Percentiles rank a stretch among this genome's conserved stretches.
Conservation (phyloP, 768 basidiomycete genomes). For the Pulveroboletus frians region DNA sequence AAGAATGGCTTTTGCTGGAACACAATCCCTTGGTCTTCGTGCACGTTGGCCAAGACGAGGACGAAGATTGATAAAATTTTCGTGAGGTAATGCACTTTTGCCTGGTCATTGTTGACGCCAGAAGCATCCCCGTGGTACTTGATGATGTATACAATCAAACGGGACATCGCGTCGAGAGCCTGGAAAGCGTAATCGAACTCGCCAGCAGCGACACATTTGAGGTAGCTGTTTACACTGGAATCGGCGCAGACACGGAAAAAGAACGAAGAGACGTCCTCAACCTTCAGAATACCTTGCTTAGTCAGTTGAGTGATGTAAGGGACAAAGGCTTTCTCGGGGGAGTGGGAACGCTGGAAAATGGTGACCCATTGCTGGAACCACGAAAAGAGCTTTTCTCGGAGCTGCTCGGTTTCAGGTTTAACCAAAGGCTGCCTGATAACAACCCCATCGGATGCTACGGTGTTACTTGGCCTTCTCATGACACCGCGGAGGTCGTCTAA, state of each 20-base stretch:
- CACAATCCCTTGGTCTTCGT: conserved; percentile 85
- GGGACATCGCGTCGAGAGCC: conserved; percentile 91
- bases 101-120: conserved; percentile 87
- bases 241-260: conserved; percentile 99
- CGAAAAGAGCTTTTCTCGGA: conserved; percentile 67
- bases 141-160: conserved; percentile 95
- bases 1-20: conserved; percentile 99
- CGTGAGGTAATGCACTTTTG: conserved; percentile 93
- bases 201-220: conserved; percentile 65
- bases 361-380: conserved; percentile 96
- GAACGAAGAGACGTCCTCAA: conserved; percentile 93
- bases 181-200: conserved; percentile 81
- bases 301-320: conserved; percentile 96
- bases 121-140: conserved; percentile 98
- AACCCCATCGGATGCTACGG: conserved; percentile 34
- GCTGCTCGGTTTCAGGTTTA: conserved; percentile 68
- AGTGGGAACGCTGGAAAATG: conserved; percentile 85
- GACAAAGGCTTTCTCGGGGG: conserved; percentile 93
- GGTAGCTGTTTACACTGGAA: conserved; percentile 85
- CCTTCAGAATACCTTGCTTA: conserved; percentile 93
- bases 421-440: conserved; percentile 43
- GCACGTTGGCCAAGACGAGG: conserved; percentile 88
- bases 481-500: conserved; percentile 79
- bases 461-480: conserved; percentile 42
- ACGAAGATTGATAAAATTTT: conserved; percentile 98